These are phyloP conservation scores for Clitocybe nebularis DNA, from an alignment of 1,284 basidiomycete species.

Conservation along the genomic window DNA sequence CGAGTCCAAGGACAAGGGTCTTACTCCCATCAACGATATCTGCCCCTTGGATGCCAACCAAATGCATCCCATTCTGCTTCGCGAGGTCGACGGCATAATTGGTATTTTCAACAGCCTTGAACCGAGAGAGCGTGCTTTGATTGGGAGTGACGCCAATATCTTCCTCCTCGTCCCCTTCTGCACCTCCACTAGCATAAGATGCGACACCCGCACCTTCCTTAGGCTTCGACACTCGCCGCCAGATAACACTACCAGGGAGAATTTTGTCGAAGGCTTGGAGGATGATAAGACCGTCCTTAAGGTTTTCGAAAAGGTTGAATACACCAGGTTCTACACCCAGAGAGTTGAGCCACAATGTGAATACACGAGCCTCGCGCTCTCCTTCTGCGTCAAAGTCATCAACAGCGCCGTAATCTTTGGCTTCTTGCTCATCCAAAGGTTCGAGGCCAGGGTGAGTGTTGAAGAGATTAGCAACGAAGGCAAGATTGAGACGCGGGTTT, in stretches of 20 bases:
- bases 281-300: conserved; percentile 88
- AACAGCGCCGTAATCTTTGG: conserved; percentile 78
- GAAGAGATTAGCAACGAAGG: conserved; percentile 98
- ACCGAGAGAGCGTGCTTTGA: conserved; percentile 84
- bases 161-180: conserved; percentile 57
- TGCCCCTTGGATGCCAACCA: conserved; percentile 96
- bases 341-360: conserved; percentile 97
- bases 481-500: conserved; percentile 97
- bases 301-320: conserved; percentile 94
- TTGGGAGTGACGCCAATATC: conserved; percentile 76
- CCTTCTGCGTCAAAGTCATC: conserved; percentile 99
- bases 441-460: conserved; percentile 95
- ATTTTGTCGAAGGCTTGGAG: conserved; percentile 98
- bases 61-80: conserved; percentile 89
- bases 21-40: conserved; percentile 93
- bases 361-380: conserved; percentile 95
- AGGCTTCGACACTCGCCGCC: conserved; percentile 93
- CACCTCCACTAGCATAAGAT: conserved; percentile 30
- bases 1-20: conserved; percentile 92
- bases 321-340: conserved; percentile 95
- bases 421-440: conserved; percentile 88
- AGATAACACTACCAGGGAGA: conserved; percentile 86
- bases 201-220: conserved; percentile 59
- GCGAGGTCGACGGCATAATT: conserved; percentile 95
- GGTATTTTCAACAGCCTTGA: conserved; percentile 98